These are phyloP conservation scores for Colletotrichum higginsianum DNA, from an alignment of 2,329 filamentous ascomycete genomes.

Conservation along the genomic window DNA sequence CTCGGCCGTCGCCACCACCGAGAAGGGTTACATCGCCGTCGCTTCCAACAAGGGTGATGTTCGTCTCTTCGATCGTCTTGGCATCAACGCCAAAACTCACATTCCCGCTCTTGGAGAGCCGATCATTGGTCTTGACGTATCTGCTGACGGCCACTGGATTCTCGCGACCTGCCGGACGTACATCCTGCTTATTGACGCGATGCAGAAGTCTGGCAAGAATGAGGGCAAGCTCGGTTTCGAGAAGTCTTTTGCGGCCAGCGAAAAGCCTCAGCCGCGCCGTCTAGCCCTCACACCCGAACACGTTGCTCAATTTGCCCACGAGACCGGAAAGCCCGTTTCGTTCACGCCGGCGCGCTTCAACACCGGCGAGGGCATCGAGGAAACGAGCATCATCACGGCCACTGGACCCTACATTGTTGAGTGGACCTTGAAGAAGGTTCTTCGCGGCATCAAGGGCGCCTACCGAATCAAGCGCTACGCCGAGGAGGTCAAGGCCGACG, in stretches of 20 bases:
- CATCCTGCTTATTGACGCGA: constrained; percentile 90
- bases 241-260: constrained; percentile 90
- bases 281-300: constrained; percentile 91
- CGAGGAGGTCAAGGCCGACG: constrained; percentile 97
- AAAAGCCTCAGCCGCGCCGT: constrained; percentile 93
- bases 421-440: constrained; percentile 93
- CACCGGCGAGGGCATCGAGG: constrained; percentile 82
- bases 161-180: constrained; percentile 96
- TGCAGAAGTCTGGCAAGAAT: constrained; percentile 95
- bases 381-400: constrained; percentile 96
- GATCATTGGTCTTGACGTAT: constrained; percentile 95
- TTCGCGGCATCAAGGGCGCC: constrained; percentile 84
- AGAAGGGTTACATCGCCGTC: constrained; percentile 96
- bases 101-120: constrained; percentile 95
- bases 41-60: constrained; percentile 99
- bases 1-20: constrained; percentile 92
- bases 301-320: constrained; percentile 97
- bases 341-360: constrained; percentile 98
- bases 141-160: constrained; percentile 95
- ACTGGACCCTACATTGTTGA: constrained; percentile 97
- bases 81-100: constrained; percentile 97
- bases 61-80: constrained; percentile 94
- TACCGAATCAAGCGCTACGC: constrained; percentile 98
- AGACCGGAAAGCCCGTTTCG: constrained; percentile 87
- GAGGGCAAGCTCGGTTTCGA: constrained; percentile 99